phyloP scores from a whole-genome alignment of 306 rosid species.

The Cicer bijugum region DNA sequence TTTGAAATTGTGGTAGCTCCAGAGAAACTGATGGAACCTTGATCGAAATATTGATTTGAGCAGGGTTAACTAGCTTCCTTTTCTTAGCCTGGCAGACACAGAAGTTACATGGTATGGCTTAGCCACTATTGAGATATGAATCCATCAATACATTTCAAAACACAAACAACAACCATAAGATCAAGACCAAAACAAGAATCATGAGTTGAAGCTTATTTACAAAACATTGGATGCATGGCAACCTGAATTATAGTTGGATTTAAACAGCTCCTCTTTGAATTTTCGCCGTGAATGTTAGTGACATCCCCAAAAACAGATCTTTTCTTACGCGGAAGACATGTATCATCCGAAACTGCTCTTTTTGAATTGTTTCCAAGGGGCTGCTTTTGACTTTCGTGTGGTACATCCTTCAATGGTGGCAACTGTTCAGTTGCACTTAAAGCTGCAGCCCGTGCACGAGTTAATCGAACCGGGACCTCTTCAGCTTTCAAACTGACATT shows the following conservation, averaged over 20 bases:
- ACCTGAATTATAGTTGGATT: slow-evolving; percentile 72
- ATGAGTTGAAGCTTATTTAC: slow-evolving; percentile 2
- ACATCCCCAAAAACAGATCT: slow-evolving; percentile 76
- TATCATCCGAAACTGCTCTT: slow-evolving; percentile 53
- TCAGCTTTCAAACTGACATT: slow-evolving; percentile 38
- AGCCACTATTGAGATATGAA: slow-evolving; percentile 31
- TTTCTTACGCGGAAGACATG: slow-evolving; percentile 57
- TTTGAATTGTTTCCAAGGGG: slow-evolving; percentile 50
- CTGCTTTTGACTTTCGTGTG: slow-evolving; percentile 54
- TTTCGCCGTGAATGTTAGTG: slow-evolving; percentile 63
- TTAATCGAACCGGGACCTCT: slow-evolving; percentile 65
- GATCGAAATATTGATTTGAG: slow-evolving; percentile 48
- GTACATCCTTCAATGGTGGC: slow-evolving; percentile 53
- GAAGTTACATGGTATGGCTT: slow-evolving; percentile 24
- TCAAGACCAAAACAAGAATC: background rate
- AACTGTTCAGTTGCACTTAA: slow-evolving; percentile 55
- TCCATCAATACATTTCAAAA: slow-evolving; percentile 35
- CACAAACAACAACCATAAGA: background rate
- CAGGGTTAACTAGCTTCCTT: slow-evolving; percentile 51
- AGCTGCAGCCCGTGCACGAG: slow-evolving; percentile 80
- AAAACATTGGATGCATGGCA: slow-evolving; percentile 10
- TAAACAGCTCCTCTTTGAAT: slow-evolving; percentile 52
- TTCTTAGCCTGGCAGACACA: slow-evolving; percentile 59
- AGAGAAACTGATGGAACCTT: slow-evolving; percentile 45
- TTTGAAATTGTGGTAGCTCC: slow-evolving; percentile 15